Percentiles rank a stretch among this genome's conserved stretches.
Conservation (phyloP, 306 rosid genomes). For the Vigna reflexopilosa region DNA sequence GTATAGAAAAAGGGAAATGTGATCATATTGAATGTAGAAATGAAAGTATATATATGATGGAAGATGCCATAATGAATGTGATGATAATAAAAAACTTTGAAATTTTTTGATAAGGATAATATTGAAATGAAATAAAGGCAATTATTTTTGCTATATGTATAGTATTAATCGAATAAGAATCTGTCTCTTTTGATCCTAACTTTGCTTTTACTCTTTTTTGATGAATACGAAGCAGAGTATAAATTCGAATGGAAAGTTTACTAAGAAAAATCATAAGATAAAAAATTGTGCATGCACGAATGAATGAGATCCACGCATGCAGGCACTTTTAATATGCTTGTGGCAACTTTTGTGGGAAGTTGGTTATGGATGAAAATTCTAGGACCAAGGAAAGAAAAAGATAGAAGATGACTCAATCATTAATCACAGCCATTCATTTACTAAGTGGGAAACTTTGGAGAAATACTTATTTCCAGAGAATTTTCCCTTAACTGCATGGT, state of each 20-base stretch:
- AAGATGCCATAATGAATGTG: too few species aligned
- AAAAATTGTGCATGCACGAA: constrained; percentile 39
- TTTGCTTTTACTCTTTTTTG: constrained; percentile 17
- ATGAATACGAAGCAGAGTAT: constrained; percentile 39
- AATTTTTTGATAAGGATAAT: too few species aligned
- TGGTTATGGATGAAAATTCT: constrained; percentile 48
- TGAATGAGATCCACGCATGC: constrained; percentile 24
- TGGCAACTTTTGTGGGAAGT: constrained; percentile 50
- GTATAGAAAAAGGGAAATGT: too few species aligned
- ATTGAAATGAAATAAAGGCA: neutral
- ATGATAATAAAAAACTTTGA: too few species aligned
- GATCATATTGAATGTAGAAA: too few species aligned
- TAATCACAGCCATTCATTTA: constrained; percentile 51
- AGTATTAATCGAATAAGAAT: constrained; percentile 14
- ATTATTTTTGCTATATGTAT: too few species aligned
- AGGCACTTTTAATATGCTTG: constrained; percentile 56
- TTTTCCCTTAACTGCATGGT: constrained; percentile 48
- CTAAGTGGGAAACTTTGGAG: constrained; percentile 44
- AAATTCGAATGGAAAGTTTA: constrained; percentile 42
- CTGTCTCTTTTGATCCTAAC: constrained; percentile 12
- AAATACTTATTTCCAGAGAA: constrained; percentile 36
- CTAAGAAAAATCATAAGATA: constrained; percentile 43
- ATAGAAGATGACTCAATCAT: constrained; percentile 50
- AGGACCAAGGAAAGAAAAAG: constrained; percentile 18
- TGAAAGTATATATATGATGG: too few species aligned